Evolutionary conservation across 768 basidiomycete species (phyloP), one percentile per base, ranked within the genome.

Genomic region (Boletus vermiculosoides): DNA sequence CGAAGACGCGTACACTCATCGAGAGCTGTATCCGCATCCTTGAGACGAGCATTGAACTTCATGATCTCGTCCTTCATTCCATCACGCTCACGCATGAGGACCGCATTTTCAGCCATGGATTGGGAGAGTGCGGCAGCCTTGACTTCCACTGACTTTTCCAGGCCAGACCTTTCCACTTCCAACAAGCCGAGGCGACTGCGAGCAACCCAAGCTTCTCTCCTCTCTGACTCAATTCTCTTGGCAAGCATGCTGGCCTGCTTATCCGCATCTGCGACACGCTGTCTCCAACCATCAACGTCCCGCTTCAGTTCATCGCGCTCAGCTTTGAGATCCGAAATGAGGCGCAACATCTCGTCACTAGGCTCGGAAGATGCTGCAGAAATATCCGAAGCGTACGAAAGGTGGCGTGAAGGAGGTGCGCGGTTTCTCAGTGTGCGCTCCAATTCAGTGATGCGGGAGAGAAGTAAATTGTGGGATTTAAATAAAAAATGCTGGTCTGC

Each of bases 281-380:
- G 79, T 58, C 90, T 80, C 92, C 94, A 96, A 0, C 88, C 90
- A 61, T 93, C 88, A 0, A 94, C 86, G 71, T 98, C 94, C 50
- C 85, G 83, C 70, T 87, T 88, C 50, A 98, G 77, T 56, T 93
- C 88, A 65, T 98, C 95, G 31, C 95, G 79, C 72, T 98, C 94
- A 13, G 86, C 80, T 70, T 94, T 93, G 64, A 92, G 79, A 67
- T 92, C 90, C 4, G 86, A 78, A 52, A 93, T 77, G 37, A 90
- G 78, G 62, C 80, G 79, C 40, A 92, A 73, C 83, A 93, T 86
- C 74, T 93, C 92, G 63, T 93, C 90, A 56, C 76, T 83, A 7
- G 87, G 85, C 55, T 83, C 85, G 11, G 74, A 66, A 42, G 72
- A 67, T 28, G 61, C 57, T 59, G 66, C 49, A 65, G 74, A 71